Evolutionary conservation across 2,329 filamentous ascomycete species (phyloP), one percentile per base, ranked within the genome.

Genomic region (Chaetomium globosum): DNA sequence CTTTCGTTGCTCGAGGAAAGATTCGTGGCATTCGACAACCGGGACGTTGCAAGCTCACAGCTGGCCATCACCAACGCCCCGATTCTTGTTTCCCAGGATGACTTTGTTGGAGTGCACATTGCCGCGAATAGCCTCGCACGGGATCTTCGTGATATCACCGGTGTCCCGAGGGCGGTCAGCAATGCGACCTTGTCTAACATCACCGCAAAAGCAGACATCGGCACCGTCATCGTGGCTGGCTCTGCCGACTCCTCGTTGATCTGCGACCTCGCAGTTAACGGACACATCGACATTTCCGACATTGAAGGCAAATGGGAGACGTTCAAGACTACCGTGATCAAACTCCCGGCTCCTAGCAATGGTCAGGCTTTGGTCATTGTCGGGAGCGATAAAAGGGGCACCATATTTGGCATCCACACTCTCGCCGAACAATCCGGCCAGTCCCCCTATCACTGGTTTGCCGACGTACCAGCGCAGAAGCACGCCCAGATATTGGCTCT

Each of bases 391-490:
- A 84, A 85, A 62, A 78, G 85, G 65, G 85, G 85, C 31, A 79
- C 83, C 0, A 84, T 87, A 46, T 88, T 83, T 67, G 85, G 85
- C 19, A 76, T 85, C 12, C 87, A 88, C 71, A 83, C 84, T 53
- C 70, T 88, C 28, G 85, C 84, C 0, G 85, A 87, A 70, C 85
- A 88, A 69, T 86, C 87, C 54, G 85, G 85, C 30, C 83, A 87
- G 10, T 87, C 85, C 0, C 86, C 85, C 70, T 87, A 84, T 81
- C 80, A 87, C 72, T 87, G 81, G 79, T 87, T 82, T 75, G 85
- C 86, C 12, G 85, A 88, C 71, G 82, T 86, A 0, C 80, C 83
- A 1, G 72, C 81, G 0, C 79, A 81, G 49, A 75, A 78, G 21
- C 82, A 84, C 65, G 68, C 75, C 3, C 75, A 77, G 4, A 81